Evolutionary conservation across 148 eudicot genomes (phyloP).

Genomic region (Selenicereus undatus): DNA sequence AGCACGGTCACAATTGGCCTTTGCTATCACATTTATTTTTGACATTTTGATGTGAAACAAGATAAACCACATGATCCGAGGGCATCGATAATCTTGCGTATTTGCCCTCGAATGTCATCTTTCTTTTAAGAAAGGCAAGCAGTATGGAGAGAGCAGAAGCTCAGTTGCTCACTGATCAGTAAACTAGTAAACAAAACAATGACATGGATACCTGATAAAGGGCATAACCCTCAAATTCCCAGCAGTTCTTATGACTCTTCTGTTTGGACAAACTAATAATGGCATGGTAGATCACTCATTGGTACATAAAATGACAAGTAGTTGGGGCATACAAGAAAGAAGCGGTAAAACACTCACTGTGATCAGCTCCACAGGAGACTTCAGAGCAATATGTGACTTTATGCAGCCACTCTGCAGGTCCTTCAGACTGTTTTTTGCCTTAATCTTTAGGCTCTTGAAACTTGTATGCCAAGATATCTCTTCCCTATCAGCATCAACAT

Average conservation of each 20-base stretch:
- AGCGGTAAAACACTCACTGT: slow-evolving; percentile 45
- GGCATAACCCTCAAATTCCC: neutral
- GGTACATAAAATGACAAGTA: neutral
- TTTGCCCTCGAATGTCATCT: slow-evolving; percentile 2
- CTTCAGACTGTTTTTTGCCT: slow-evolving; percentile 65
- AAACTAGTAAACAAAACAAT: neutral
- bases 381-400: slow-evolving; percentile 33
- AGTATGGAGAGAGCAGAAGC: neutral
- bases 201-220: neutral
- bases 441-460: slow-evolving; percentile 54
- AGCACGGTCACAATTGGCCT: neutral
- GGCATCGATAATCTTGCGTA: neutral
- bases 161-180: neutral
- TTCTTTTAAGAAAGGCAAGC: neutral
- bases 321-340: neutral
- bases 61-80: neutral
- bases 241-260: neutral
- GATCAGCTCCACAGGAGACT: slow-evolving; percentile 72
- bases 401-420: slow-evolving; percentile 28
- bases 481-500: slow-evolving; percentile 52
- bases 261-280: neutral
- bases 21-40: neutral
- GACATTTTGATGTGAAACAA: neutral
- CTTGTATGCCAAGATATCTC: slow-evolving; percentile 90
- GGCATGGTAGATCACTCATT: slow-evolving; percentile 3